Base-by-base conservation (phyloP, 495 filamentous ascomycete genomes). In the Xylaria telfairii region DNA sequence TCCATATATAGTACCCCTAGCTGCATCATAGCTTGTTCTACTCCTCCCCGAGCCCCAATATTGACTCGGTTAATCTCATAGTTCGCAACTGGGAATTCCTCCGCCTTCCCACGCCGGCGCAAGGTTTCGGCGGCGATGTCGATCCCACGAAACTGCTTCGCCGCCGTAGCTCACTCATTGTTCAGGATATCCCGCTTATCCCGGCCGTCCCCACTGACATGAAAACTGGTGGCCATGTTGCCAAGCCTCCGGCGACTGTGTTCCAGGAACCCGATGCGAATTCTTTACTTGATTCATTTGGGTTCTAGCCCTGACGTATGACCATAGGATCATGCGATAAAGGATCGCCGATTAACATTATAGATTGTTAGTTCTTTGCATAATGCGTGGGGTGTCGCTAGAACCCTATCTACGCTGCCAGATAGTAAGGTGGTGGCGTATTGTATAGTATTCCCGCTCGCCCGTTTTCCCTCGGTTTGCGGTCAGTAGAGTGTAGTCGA, bases 181-280 rank as follows among this genome's bases (percentile, higher is more conserved):
- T 97, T 15, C 92, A 91, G 44, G 94, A 97, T 79, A 74, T 95
- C 74, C 91, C 92, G 4, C 62, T 80, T 30, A 69, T 75, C 42
- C 83, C 72, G 34, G 70, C 76, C 28, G 71, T 78, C 12, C 78
- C 79, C 53, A 81, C 81, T 21, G 78, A 83, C 65, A 81, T 81
- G 78, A 81, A 81, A 71, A 76, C 84, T 46, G 83, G 84, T 39
- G 80, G 79, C 66, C 87, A 88, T 69, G 73, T 80, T 24, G 71
- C 80, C 72, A 83, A 80, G 72, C 90, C 92, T 76, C 87, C 89
- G 47, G 89, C 91, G 28, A 93, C 89, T 53, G 89, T 90, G 72
- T 97, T 98, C 79, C 87, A 95, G 81, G 95, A 98, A 81, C 95
- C 95, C 21, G 93, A 96, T 84, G 86, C 92, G 54, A 96, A 90